A percentile compares a stretch with the other conserved stretches of the same genome.
Conservation (phyloP, 2,329 filamentous ascomycete species). For the Fusarium ramigenum region DNA sequence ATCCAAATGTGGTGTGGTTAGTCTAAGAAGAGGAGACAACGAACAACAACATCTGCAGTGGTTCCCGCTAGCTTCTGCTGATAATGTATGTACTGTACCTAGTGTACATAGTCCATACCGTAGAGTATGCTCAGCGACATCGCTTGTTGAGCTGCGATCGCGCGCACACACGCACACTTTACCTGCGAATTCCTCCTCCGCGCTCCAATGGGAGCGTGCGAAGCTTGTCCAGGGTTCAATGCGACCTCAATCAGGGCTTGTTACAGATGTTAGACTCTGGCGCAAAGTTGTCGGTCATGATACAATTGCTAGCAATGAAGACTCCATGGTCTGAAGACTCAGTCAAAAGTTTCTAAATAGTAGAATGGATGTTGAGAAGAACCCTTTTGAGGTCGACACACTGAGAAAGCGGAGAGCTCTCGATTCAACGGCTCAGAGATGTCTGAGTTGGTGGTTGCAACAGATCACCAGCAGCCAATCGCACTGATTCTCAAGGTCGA, state of each 20-base stretch:
- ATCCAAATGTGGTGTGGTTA: conserved; percentile 26
- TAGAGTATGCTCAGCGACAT: conserved; percentile 26
- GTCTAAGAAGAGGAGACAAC: conserved; percentile 17
- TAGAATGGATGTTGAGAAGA: conserved; percentile 1
- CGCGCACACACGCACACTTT: conserved; percentile 29
- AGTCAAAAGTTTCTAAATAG: conserved; percentile 10
- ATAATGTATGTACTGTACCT: background rate
- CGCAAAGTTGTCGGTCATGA: conserved; percentile 29
- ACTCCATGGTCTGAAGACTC: conserved; percentile 8
- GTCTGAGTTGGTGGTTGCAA: conserved; percentile 34
- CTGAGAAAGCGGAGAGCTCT: conserved; percentile 18
- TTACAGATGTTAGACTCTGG: conserved; percentile 9
- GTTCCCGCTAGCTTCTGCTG: conserved; percentile 28
- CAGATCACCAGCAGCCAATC: conserved; percentile 36
- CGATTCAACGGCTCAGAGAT: conserved; percentile 25
- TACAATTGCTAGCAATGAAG: background rate
- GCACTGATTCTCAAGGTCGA: conserved; percentile 27
- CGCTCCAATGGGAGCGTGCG: conserved; percentile 31
- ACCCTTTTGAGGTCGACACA: conserved; percentile 9
- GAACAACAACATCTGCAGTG: conserved; percentile 16
- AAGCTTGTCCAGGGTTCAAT: conserved; percentile 32
- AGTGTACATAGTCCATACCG: background rate
- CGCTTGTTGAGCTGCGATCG: conserved; percentile 32
- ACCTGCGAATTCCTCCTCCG: conserved; percentile 18
- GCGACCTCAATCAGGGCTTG: conserved; percentile 32